Evolutionary conservation across 73 alveolate genomes (phyloP).

Genomic region (Paramecium octaurelia): DNA sequence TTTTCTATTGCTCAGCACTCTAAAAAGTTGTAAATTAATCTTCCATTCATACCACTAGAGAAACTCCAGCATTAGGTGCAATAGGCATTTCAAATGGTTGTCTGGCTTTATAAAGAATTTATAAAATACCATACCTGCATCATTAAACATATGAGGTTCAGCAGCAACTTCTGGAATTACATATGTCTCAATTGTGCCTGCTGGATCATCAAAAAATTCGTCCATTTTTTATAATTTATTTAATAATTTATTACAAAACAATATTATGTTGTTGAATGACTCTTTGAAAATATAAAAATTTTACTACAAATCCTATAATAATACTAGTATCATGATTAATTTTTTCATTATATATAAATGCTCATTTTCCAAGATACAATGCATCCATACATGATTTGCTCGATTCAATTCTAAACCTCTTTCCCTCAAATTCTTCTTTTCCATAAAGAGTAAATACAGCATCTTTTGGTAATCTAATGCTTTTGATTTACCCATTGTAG

Average conservation of each 20-base stretch:
- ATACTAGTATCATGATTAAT: background rate
- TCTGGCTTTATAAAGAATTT: background rate
- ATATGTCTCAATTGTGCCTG: background rate
- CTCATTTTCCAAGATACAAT: slow-evolving; percentile 22
- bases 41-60: background rate
- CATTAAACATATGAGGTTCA: background rate
- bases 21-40: background rate
- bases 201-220: background rate
- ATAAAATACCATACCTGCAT: background rate
- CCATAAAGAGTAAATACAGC: slow-evolving; percentile 24
- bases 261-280: background rate
- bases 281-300: background rate
- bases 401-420: background rate
- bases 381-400: slow-evolving; percentile 21
- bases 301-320: background rate
- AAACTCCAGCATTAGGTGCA: background rate
- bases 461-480: slow-evolving; percentile 26
- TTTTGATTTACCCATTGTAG: background rate
- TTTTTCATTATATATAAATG: background rate
- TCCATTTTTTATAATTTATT: background rate
- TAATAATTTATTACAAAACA: background rate
- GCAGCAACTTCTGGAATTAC: background rate
- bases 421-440: background rate
- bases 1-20: slow-evolving; percentile 6
- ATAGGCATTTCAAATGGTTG: background rate